phyloP scores from a whole-genome alignment of 768 basidiomycete genomes.

The Agrocybe praecox region DNA sequence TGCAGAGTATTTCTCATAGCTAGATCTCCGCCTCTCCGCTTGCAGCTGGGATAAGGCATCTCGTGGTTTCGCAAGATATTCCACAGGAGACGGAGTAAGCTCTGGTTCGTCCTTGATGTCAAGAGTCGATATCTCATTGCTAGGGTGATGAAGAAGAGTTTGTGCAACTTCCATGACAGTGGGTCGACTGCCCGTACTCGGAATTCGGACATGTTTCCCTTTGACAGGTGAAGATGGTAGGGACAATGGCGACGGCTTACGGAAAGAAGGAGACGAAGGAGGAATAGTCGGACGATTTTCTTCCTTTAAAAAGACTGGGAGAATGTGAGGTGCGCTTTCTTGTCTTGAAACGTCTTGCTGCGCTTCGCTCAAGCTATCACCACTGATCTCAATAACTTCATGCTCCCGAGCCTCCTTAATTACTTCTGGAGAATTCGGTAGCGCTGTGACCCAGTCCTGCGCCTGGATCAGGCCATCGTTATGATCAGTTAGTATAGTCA shows the following conservation, averaged over 20 bases:
- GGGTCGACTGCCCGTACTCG: constrained; percentile 69
- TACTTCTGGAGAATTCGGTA: too few species aligned
- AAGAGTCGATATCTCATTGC: neutral
- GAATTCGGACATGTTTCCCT: constrained; percentile 49
- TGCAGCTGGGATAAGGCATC: constrained; percentile 27
- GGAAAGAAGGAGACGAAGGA: neutral
- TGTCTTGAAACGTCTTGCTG: neutral
- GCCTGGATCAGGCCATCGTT: too few species aligned
- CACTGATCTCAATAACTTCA: too few species aligned
- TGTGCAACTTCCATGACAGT: constrained; percentile 82
- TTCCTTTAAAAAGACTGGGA: neutral
- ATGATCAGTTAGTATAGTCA: too few species aligned
- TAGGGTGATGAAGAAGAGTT: constrained; percentile 41
- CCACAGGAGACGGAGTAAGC: neutral
- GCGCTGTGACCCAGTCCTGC: too few species aligned
- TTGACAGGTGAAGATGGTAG: constrained; percentile 22
- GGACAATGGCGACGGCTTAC: neutral
- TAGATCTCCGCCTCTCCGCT: constrained; percentile 64
- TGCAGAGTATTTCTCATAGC: constrained; percentile 66
- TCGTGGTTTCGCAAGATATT: constrained; percentile 21
- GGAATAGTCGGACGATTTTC: neutral
- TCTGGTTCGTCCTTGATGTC: neutral
- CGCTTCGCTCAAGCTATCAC: neutral
- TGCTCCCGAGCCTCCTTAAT: too few species aligned
- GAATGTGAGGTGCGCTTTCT: neutral